Evolutionary conservation across 2,329 filamentous ascomycete species (phyloP), one percentile per base, ranked within the genome.

Genomic region (Cadophora malorum): DNA sequence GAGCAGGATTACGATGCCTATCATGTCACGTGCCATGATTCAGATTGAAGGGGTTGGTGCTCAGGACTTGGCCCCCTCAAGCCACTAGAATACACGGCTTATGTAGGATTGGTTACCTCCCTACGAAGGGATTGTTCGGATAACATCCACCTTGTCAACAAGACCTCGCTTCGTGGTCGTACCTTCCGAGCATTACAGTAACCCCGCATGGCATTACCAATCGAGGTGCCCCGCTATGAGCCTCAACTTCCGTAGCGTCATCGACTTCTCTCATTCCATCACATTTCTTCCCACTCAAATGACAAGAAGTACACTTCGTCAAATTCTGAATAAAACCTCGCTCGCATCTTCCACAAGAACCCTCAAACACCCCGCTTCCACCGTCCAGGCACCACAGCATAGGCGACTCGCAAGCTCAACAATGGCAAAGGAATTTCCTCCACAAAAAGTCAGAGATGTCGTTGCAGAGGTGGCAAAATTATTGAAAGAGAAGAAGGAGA

Each of bases 401-500:
- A 41, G 33, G 9, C 61, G n/a, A 23, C 33, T 53, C 41, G 12
- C 28, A 41, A 64, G 35, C 50, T 55, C 28, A 31, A 63, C 58
- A 21, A 33, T 62, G 31, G 38, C 55, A 19, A 66, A 63, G 14
- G 62, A 63, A 35, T 77, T 78, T 58, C 76, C 76, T 23, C 76
- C 76, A 0, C 69, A 69, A 65, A 71, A 73, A 58, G 68, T 78
- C 6, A 72, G 69, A 49, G 69, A 59, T 9, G 72, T 78, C 35
- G 75, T 76, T 12, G 58, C 77, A 38, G 83, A 88, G 78, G 81
- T 89, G 31, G 81, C 83, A 3, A 74, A 77, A 2, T 81, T 88
- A 49, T 81, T 90, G 49, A 85, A 84, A 71, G 79, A 84, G 53
- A 82, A 82, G 65, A 81, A 83, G 68, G 84, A 89, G 74, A 88